Base-by-base conservation (phyloP, 768 basidiomycete genomes). In the Sporobolomyces phaffii region DNA sequence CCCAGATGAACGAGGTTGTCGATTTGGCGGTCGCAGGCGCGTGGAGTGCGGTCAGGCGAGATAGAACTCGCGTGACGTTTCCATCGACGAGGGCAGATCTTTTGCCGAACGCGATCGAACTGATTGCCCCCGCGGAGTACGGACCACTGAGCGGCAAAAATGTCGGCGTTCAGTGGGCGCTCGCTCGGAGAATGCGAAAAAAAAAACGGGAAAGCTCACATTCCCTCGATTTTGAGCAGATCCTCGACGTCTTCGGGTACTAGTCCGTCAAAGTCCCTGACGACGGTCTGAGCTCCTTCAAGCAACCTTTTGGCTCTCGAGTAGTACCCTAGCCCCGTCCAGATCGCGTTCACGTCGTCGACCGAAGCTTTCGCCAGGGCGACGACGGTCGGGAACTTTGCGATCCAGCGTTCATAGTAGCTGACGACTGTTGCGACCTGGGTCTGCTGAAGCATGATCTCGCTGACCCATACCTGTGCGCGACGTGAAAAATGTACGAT, bases 401-500 rank as follows among this genome's bases (percentile, higher is more conserved):
- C 52, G 57, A 74, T 68, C 66, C 73, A 98, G 28, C 83, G 82
- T 58, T 84, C 86, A 77, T 90, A 98, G 78, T 96, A 98, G 1
- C 89, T 89, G 72, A 93, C 91, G n/a, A 94, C 65, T 7, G 91
- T 91, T 7, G 79, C 82, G 38, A 96, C 92, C 77, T 94, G 91
- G 0, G 93, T 97, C 78, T 98, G 93, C 77, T 98, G 93, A 3
- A 93, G 81, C 93, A 96, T 96, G 63, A 96, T 86, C 79, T 64
- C 73, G 18, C 87, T 89, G 28, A 91, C 82, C 88, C 89, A 90
- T 29, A 91, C 88, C 89, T 89, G 72, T 18, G 33, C 53, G 41
- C 36, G 26, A 64, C n/a, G n/a, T n/a, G n/a, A n/a, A n/a, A n/a
- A n/a, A n/a, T n/a, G n/a, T n/a, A n/a, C n/a, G n/a, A n/a, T n/a